Conservation (phyloP, 176 grass and related monocot species). For the Bothriochloa decipiens region DNA sequence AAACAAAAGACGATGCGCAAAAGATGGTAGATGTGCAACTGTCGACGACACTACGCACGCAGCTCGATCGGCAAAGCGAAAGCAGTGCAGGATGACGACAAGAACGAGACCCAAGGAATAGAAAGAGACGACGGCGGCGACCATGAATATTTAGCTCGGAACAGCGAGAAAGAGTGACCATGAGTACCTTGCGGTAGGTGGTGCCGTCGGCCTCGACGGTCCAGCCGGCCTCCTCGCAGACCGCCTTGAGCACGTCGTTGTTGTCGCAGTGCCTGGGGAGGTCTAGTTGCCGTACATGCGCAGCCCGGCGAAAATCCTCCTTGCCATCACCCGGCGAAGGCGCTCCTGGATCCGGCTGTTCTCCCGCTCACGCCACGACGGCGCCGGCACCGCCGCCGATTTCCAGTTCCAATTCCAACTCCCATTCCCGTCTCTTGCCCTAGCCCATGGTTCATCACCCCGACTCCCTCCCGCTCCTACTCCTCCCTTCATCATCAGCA, state of each 20-base stretch:
- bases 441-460: background rate
- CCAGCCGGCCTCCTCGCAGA: constrained; percentile 52
- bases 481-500: constrained; percentile 6
- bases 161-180: background rate
- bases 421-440: background rate
- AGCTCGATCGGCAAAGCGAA: too few species aligned
- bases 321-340: constrained; percentile 48
- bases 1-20: too few species aligned
- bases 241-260: constrained; percentile 83
- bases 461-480: background rate
- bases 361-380: constrained; percentile 80
- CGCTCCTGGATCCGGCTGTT: constrained; percentile 70
- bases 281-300: constrained; percentile 67
- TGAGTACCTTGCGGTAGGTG: too few species aligned
- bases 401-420: background rate
- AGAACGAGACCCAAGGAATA: too few species aligned
- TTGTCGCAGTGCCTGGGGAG: constrained; percentile 92
- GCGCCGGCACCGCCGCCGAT: constrained; percentile 37
- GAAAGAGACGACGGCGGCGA: too few species aligned
- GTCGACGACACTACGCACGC: too few species aligned
- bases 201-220: too few species aligned
- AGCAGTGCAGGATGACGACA: constrained; percentile 8
- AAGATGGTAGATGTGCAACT: too few species aligned
- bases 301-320: constrained; percentile 70
- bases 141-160: too few species aligned